phyloP scores from a whole-genome alignment of 2,329 filamentous ascomycete species.

The Pestalotiopsis sp. region DNA sequence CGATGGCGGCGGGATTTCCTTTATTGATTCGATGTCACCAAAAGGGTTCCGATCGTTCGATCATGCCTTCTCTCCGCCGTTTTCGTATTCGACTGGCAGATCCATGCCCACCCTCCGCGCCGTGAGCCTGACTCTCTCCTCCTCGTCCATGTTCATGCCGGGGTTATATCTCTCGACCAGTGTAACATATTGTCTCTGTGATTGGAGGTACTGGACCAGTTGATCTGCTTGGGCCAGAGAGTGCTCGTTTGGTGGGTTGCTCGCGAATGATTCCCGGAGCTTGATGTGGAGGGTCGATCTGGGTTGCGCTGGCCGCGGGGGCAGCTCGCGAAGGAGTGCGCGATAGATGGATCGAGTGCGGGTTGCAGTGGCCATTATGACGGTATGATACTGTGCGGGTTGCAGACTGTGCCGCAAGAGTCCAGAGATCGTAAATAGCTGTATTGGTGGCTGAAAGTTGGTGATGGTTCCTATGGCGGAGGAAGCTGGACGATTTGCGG shows the following conservation, averaged over 20 bases:
- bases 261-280: conserved; percentile 66
- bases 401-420: neutral
- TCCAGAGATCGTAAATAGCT: neutral
- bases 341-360: conserved; percentile 81
- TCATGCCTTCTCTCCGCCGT: conserved; percentile 18
- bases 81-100: conserved; percentile 66
- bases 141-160: conserved; percentile 82
- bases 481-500: neutral
- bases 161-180: conserved; percentile 93
- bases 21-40: neutral
- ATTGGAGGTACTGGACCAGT: conserved; percentile 75
- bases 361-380: conserved; percentile 43
- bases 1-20: neutral
- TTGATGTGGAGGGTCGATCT: conserved; percentile 72
- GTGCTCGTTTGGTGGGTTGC: conserved; percentile 29
- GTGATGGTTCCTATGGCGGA: neutral
- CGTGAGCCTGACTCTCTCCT: conserved; percentile 82
- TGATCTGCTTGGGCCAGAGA: conserved; percentile 67
- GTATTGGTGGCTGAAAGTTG: neutral
- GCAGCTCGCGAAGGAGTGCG: conserved; percentile 85
- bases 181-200: conserved; percentile 82
- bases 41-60: neutral
- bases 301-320: conserved; percentile 59
- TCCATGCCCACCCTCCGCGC: conserved; percentile 90
- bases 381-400: neutral